Evolutionary conservation across 2,329 filamentous ascomycete genomes (phyloP).

Genomic region (Fusarium coffeatum): DNA sequence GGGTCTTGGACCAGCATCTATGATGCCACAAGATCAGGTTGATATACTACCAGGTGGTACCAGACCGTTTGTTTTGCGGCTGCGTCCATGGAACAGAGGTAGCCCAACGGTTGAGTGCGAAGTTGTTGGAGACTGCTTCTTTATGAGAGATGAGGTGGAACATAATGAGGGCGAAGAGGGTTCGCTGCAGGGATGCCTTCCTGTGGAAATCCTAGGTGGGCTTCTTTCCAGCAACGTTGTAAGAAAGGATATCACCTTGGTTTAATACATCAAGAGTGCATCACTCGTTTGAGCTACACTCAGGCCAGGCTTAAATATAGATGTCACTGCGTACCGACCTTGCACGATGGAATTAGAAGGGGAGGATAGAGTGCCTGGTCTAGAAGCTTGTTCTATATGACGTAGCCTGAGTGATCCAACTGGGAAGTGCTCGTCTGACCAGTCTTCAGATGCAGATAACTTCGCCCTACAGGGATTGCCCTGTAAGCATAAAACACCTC

Average conservation of each 20-base stretch:
- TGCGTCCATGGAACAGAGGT: no score
- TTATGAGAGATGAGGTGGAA: no score
- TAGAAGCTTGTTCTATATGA: not conserved
- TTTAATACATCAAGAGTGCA: no score
- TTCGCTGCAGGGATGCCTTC: not conserved
- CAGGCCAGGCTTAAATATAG: no score
- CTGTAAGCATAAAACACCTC: not conserved
- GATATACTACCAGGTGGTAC: accelerated
- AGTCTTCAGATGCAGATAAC: not conserved
- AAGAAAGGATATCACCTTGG: no score
- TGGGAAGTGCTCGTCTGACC: not conserved
- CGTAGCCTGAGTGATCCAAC: not conserved
- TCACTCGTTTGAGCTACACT: no score
- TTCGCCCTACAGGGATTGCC: not conserved
- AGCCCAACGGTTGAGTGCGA: accelerated
- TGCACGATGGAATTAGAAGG: no score
- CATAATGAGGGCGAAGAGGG: no score
- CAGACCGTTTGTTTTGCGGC: no score
- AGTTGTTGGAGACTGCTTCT: not conserved
- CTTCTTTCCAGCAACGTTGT: not conserved
- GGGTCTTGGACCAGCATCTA: not conserved
- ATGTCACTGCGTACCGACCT: no score
- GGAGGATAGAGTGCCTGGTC: no score
- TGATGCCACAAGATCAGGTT: accelerated
- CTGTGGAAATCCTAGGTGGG: not conserved